Evolutionary conservation across 2,329 filamentous ascomycete genomes (phyloP).

Genomic region (Thermoascus crustaceus): DNA sequence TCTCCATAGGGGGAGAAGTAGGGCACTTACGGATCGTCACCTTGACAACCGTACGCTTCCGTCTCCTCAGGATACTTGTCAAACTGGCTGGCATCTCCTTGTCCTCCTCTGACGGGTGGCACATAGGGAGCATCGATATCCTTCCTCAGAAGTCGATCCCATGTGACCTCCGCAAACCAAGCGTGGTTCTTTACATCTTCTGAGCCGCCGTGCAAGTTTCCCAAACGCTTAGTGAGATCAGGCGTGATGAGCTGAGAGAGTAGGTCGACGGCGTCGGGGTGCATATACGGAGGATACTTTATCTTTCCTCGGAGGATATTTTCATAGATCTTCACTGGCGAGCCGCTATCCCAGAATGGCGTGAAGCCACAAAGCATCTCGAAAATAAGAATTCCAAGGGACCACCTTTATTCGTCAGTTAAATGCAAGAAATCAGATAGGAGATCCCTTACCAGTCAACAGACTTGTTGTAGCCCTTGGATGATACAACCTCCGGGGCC

Average conservation of each 20-base stretch:
- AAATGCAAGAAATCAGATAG: no score
- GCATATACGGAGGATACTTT: slow-evolving; percentile 94
- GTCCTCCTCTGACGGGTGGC: slow-evolving; percentile 85
- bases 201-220: slow-evolving; percentile 84
- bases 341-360: slow-evolving; percentile 96
- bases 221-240: slow-evolving; percentile 88
- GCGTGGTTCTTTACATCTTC: slow-evolving; percentile 90
- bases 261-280: slow-evolving; percentile 86
- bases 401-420: slow-evolving; percentile 63
- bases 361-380: slow-evolving; percentile 99
- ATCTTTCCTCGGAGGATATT: slow-evolving; percentile 94
- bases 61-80: slow-evolving; percentile 97
- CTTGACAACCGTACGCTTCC: slow-evolving; percentile 74
- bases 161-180: slow-evolving; percentile 97
- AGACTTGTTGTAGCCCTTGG: slow-evolving; percentile 98
- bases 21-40: slow-evolving; percentile 73
- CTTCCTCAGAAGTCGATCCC: slow-evolving; percentile 88
- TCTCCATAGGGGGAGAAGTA: background rate
- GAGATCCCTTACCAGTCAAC: slow-evolving; percentile 75
- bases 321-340: slow-evolving; percentile 98
- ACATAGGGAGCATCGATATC: slow-evolving; percentile 98
- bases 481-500: slow-evolving; percentile 95
- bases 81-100: slow-evolving; percentile 93
- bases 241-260: slow-evolving; percentile 88
- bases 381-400: slow-evolving; percentile 93